Conservation (phyloP, 768 basidiomycete species). For the Hericium rajendrae region DNA sequence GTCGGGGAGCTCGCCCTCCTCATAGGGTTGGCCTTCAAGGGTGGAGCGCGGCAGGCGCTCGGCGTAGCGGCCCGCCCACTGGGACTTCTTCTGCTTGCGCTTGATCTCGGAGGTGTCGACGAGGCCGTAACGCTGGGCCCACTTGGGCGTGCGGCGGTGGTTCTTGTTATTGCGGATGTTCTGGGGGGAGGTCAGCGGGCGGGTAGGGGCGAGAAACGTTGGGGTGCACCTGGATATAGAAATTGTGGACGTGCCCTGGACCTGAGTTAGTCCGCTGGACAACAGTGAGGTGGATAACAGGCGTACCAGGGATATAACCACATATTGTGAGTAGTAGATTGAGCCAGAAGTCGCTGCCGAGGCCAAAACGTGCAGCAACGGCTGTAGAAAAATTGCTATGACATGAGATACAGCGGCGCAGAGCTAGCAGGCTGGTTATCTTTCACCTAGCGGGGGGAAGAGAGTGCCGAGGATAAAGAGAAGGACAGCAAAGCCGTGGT, state of each 20-base stretch:
- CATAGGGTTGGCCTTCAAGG: constrained; percentile 60
- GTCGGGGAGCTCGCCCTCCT: constrained; percentile 62
- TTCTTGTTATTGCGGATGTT: constrained; percentile 96
- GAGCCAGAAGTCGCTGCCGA: constrained; percentile 86
- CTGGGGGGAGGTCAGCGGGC: constrained; percentile 26
- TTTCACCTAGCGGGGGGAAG: constrained; percentile 81
- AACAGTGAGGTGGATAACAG: constrained; percentile 2
- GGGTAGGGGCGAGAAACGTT: background rate
- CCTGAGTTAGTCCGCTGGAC: background rate
- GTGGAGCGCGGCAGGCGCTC: constrained; percentile 68
- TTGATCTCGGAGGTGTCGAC: constrained; percentile 71
- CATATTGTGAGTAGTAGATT: constrained; percentile 82
- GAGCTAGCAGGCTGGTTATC: background rate
- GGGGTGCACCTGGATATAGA: constrained; percentile 51
- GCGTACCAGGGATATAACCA: constrained; percentile 80
- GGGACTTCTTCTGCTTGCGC: constrained; percentile 70
- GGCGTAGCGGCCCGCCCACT: constrained; percentile 83
- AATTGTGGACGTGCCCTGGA: constrained; percentile 83
- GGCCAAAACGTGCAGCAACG: constrained; percentile 87
- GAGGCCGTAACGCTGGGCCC: constrained; percentile 86
- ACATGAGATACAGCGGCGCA: background rate
- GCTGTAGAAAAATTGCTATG: constrained; percentile 35
- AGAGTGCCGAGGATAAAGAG: constrained; percentile 86
- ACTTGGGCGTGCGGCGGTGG: constrained; percentile 87
- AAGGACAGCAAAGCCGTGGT: constrained; percentile 75